These are phyloP conservation scores for Rossbeevera mucosa DNA, from an alignment of 768 basidiomycete species.

Conservation along the genomic window DNA sequence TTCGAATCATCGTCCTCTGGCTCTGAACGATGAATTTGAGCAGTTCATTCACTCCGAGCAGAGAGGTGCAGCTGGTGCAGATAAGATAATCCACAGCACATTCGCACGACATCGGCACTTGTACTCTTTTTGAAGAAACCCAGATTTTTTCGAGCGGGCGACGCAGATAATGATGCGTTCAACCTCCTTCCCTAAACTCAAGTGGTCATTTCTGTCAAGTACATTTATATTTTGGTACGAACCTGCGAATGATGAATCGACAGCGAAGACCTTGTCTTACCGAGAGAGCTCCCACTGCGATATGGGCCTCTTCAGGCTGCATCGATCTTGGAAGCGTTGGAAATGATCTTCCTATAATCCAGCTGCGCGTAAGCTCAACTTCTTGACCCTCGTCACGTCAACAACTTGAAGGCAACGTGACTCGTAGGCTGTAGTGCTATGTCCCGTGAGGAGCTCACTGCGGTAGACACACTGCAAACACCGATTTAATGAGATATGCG, in stretches of 20 bases:
- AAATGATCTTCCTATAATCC: conserved; percentile 23
- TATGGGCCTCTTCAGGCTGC: conserved; percentile 44
- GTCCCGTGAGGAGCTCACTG: conserved; percentile 51
- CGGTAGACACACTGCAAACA: conserved; percentile 58
- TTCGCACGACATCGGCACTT: conserved; percentile 84
- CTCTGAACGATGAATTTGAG: not conserved
- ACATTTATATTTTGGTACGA: conserved; percentile 6
- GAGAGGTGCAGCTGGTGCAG: conserved; percentile 42
- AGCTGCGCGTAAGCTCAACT: conserved; percentile 29
- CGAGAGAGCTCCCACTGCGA: conserved; percentile 51
- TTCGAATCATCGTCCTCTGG: not conserved
- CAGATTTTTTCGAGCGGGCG: conserved; percentile 49
- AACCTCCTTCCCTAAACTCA: conserved; percentile 66
- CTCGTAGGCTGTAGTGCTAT: conserved; percentile 36
- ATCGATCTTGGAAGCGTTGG: not conserved
- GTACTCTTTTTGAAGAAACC: conserved; percentile 64
- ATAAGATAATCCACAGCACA: conserved; percentile 74
- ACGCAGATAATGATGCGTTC: conserved; percentile 69
- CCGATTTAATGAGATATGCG: conserved; percentile 80
- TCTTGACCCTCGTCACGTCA: conserved; percentile 36
- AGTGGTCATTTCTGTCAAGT: conserved; percentile 12
- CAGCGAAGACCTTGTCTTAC: conserved; percentile 65
- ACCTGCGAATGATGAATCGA: conserved; percentile 87
- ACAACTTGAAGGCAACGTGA: conserved; percentile 37
- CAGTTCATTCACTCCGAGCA: conserved; percentile 5